Evolutionary conservation across 352 stramenopile genomes (phyloP), one percentile per base, ranked within the genome.

Genomic region (Plasmopara muralis): DNA sequence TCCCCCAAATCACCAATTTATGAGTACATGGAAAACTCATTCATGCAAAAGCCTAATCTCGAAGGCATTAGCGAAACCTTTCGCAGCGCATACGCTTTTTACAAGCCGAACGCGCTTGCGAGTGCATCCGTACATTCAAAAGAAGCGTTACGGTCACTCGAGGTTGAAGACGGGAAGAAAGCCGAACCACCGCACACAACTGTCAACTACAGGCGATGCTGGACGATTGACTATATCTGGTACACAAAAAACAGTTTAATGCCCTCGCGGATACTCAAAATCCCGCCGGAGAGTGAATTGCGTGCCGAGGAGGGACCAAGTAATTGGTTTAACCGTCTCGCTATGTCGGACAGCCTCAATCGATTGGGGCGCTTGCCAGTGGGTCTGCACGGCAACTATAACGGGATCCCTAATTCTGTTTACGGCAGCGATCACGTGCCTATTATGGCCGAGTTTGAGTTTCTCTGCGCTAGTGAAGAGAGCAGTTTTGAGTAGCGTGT

Each of bases 141-240:
- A 9, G 46, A 65, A 28, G 53, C 53, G 30, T 38, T 74, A 29
- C 33, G 56, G 30, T 64, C 54, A 28, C 44, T 72, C 37, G 60
- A 69, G 39, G 47, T 74, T 7, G 58, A 69, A 43, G 59, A 72
- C 28, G 67, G 61, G 2, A 74, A 75, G 50, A 83, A 80, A 35
- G 66, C 77, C 16, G 83, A 94, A 44, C 83, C 83, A 10, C 77
- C 75, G 10, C 83, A 94, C 58, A 94, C 83, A 9, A 94, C 83
- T 0, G 83, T 92, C 38, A 94, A 94, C 54, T 94, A 74, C 43
- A 78, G 82, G 28, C 75, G 83, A 15, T 94, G 83, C 69, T 92
- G 82, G 82, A 89, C 83, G 39, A 91, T 94, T 63, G 83, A 94
- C 61, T 94, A 92, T 62, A 89, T 94, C 37, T 94, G 83, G 83